Conservation (phyloP, 768 basidiomycete species). For the Mycena metata region DNA sequence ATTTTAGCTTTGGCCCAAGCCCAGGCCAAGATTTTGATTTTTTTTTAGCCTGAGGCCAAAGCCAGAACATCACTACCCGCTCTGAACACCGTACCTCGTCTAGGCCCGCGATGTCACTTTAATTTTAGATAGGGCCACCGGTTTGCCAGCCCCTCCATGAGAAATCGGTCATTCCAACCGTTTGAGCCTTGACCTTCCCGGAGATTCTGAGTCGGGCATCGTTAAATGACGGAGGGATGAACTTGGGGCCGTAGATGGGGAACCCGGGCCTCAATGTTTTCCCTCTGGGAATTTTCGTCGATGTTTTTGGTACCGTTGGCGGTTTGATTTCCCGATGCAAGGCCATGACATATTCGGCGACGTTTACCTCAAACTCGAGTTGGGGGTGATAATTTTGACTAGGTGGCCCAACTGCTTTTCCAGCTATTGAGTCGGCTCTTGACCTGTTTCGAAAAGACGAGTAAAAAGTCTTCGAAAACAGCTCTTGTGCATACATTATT, state of each 20-base stretch:
- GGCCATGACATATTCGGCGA: conserved; percentile 10
- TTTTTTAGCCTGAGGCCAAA: too few relatives aligned
- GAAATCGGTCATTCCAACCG: too few relatives aligned
- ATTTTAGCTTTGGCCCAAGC: too few relatives aligned
- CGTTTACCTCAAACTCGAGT: background rate
- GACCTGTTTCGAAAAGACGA: background rate
- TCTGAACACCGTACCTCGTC: too few relatives aligned
- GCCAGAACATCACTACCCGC: too few relatives aligned
- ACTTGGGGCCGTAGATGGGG: conserved; percentile 4
- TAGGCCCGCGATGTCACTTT: too few relatives aligned
- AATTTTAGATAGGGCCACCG: too few relatives aligned
- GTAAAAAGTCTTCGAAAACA: background rate
- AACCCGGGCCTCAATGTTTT: background rate
- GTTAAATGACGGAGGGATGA: conserved; percentile 1
- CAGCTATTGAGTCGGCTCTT: background rate
- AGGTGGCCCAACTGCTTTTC: background rate
- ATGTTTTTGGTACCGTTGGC: background rate
- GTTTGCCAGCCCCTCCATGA: too few relatives aligned
- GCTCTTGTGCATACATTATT: background rate
- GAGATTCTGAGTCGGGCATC: background rate
- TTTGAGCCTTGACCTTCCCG: conserved; percentile 13
- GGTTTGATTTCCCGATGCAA: background rate
- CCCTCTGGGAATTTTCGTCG: background rate
- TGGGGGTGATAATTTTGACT: conserved; percentile 3
- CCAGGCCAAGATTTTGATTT: too few relatives aligned